Percentiles rank a stretch among this genome's conserved stretches.
Evolutionary conservation across 2,329 filamentous ascomycete species (phyloP).

Genomic region (Botrytis elliptica): DNA sequence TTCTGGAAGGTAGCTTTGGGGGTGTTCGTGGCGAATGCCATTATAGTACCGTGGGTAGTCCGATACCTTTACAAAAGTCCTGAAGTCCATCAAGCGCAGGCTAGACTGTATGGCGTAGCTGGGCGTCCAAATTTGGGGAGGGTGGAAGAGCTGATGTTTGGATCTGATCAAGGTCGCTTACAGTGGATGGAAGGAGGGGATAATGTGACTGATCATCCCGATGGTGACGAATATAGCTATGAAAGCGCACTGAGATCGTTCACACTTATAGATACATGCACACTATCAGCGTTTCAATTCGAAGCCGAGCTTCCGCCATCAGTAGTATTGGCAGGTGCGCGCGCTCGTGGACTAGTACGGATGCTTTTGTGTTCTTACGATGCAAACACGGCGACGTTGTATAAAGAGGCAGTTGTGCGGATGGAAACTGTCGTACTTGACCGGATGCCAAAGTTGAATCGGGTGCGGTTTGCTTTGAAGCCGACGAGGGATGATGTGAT

Average conservation of each 20-base stretch:
- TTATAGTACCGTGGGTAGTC: conserved; percentile 28
- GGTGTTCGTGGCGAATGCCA: conserved; percentile 19
- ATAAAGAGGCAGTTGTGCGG: conserved; percentile 28
- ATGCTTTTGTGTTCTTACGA: conserved; percentile 36
- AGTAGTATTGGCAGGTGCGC: conserved; percentile 37
- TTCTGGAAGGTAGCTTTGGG: not conserved
- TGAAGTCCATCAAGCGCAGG: conserved; percentile 32
- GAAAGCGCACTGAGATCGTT: conserved; percentile 28
- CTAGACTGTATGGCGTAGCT: conserved; percentile 36
- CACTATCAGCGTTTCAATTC: conserved; percentile 38
- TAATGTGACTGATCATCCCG: not conserved
- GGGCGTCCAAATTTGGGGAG: conserved; percentile 32
- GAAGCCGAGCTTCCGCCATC: conserved; percentile 36
- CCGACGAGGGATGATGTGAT: not conserved
- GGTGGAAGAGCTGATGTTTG: conserved; percentile 36
- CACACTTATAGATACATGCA: conserved; percentile 39
- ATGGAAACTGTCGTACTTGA: conserved; percentile 25
- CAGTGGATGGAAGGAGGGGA: conserved; percentile 28
- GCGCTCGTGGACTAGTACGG: conserved; percentile 39
- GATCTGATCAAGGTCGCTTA: conserved; percentile 30
- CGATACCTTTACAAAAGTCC: conserved; percentile 28
- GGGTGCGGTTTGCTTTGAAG: conserved; percentile 19
- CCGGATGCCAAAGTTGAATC: conserved; percentile 22
- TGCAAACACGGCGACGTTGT: conserved; percentile 23
- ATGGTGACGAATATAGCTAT: not conserved